These are phyloP conservation scores for Aureobasidium lini DNA, from an alignment of 2,329 filamentous ascomycete species.

Conservation along the genomic window DNA sequence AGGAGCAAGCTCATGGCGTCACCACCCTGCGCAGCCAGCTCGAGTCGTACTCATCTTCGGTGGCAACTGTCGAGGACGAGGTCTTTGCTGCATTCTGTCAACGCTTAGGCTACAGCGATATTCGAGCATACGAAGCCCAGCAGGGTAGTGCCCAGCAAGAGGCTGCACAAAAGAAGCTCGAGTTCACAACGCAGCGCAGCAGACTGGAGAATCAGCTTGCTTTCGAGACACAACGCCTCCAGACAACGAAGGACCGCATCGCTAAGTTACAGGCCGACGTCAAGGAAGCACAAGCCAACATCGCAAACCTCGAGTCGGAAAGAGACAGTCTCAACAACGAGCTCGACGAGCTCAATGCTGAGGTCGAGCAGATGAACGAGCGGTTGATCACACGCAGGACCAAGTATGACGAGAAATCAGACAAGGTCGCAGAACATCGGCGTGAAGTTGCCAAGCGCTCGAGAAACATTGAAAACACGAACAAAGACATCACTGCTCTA, in stretches of 20 bases:
- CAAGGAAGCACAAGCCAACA: slow-evolving; percentile 58
- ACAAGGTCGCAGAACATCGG: slow-evolving; percentile 71
- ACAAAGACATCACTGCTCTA: slow-evolving; percentile 68
- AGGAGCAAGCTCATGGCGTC: slow-evolving; percentile 62
- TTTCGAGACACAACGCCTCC: slow-evolving; percentile 64
- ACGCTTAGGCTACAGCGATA: slow-evolving; percentile 77
- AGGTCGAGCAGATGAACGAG: slow-evolving; percentile 69
- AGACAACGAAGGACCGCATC: slow-evolving; percentile 62
- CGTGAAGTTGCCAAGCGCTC: slow-evolving; percentile 74
- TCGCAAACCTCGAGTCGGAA: slow-evolving; percentile 62
- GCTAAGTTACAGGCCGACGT: slow-evolving; percentile 59
- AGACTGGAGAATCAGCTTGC: slow-evolving; percentile 53
- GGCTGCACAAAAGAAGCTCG: slow-evolving; percentile 74
- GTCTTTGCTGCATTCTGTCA: slow-evolving; percentile 82
- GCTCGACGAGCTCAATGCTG: slow-evolving; percentile 64
- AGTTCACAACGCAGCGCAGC: slow-evolving; percentile 73
- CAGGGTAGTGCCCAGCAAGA: slow-evolving; percentile 91
- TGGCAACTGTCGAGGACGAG: slow-evolving; percentile 78
- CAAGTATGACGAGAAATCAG: slow-evolving; percentile 60
- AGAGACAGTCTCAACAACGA: slow-evolving; percentile 68
- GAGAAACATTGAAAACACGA: slow-evolving; percentile 69
- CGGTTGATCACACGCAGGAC: slow-evolving; percentile 61
- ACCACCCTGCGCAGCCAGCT: slow-evolving; percentile 53
- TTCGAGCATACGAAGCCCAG: slow-evolving; percentile 87
- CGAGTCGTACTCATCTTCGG: slow-evolving; percentile 51